phyloP scores from a whole-genome alignment of 305 asterid species.

The Solanum chacoense region DNA sequence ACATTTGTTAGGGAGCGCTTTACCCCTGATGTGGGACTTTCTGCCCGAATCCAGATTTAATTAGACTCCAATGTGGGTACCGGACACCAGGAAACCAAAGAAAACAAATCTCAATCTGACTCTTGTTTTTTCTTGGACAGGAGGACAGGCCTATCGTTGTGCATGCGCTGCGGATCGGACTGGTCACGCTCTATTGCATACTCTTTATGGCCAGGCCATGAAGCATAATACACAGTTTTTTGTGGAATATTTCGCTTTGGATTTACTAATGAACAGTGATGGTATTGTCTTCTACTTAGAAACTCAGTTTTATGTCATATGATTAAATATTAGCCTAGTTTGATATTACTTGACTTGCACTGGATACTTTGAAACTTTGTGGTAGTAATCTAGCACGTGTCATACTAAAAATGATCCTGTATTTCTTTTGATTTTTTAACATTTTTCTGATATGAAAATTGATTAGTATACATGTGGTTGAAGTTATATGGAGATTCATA shows the following conservation, averaged over 20 bases:
- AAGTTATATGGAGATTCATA: not conserved
- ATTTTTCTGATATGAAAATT: not conserved
- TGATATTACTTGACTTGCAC: not conserved
- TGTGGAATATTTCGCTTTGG: constrained; percentile 96
- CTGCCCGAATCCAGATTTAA: not conserved
- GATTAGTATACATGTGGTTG: not conserved
- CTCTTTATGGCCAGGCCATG: constrained; percentile 99
- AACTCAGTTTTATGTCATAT: not conserved
- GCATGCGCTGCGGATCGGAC: constrained; percentile 99
- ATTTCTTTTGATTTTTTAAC: not conserved
- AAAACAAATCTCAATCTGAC: not conserved
- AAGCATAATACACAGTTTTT: constrained; percentile 97
- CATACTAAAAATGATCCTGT: not conserved
- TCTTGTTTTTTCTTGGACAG: constrained; percentile 22
- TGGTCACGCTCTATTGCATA: constrained; percentile 95
- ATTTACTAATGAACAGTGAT: constrained; percentile 75
- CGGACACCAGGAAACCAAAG: not conserved
- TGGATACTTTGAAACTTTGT: not conserved
- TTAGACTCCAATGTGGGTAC: not conserved
- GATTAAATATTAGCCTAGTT: not conserved
- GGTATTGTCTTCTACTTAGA: constrained; percentile 31
- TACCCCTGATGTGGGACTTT: not conserved
- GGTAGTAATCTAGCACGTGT: not conserved
- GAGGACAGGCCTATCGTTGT: constrained; percentile 99
- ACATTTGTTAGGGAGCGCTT: not conserved